A percentile compares a stretch with the other conserved stretches of the same genome.
Evolutionary conservation across 2,329 filamentous ascomycete species (phyloP).

Genomic region (Thielaviopsis musarum): DNA sequence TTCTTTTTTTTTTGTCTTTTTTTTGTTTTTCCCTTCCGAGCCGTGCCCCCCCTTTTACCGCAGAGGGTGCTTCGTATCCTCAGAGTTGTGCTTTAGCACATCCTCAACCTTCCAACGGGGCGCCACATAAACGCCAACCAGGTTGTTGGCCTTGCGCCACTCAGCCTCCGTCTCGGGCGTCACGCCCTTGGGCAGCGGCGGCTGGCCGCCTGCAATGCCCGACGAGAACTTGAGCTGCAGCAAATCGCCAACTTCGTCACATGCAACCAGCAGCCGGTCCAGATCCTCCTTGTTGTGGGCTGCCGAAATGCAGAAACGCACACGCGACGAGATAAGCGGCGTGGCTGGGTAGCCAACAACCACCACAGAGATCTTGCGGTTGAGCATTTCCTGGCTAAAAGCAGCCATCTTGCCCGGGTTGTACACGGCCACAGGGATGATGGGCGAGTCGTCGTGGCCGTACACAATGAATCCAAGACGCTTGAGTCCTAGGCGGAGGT

Average conservation of each 20-base stretch:
- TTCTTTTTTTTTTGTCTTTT: no score
- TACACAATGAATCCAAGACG: constrained; percentile 93
- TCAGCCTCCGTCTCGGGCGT: constrained; percentile 56
- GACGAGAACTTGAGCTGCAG: constrained; percentile 96
- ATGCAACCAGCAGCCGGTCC: constrained; percentile 73
- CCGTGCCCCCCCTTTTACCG: constrained; percentile 28
- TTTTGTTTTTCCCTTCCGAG: background rate
- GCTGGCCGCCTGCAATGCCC: constrained; percentile 75
- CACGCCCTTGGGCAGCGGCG: constrained; percentile 56
- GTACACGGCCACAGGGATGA: constrained; percentile 87
- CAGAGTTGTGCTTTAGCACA: constrained; percentile 55
- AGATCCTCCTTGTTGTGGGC: constrained; percentile 98
- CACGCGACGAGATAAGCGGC: constrained; percentile 83
- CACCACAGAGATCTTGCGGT: constrained; percentile 92
- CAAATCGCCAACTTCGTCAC: constrained; percentile 81
- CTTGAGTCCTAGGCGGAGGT: constrained; percentile 93
- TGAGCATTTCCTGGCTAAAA: constrained; percentile 96
- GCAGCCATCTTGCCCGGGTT: constrained; percentile 98
- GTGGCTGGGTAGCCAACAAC: constrained; percentile 96
- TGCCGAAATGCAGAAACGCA: constrained; percentile 86
- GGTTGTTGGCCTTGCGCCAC: constrained; percentile 41
- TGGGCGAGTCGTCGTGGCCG: constrained; percentile 93
- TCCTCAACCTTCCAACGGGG: constrained; percentile 79
- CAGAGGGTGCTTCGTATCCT: constrained; percentile 58
- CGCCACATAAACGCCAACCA: constrained; percentile 57